A percentile compares a stretch with the other conserved stretches of the same genome.
These are phyloP conservation scores for Phialophora chinensis DNA, from an alignment of 2,329 filamentous ascomycete species.

Conservation along the genomic window DNA sequence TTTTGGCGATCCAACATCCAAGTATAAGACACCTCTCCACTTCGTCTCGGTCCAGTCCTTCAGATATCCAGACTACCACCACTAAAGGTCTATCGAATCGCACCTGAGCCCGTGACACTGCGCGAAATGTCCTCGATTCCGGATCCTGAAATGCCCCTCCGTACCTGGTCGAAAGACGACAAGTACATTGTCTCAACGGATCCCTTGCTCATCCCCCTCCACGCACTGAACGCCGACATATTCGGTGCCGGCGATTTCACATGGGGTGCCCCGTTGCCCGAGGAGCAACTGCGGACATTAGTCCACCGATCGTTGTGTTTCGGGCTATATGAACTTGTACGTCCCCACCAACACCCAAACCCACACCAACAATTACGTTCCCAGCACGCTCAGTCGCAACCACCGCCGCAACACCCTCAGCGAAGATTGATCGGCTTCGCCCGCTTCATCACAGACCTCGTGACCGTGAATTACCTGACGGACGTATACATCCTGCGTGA, in stretches of 20 bases:
- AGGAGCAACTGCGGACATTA: slow-evolving; percentile 57
- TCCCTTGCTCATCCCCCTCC: slow-evolving; percentile 59
- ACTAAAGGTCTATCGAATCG: neutral
- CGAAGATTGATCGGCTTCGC: slow-evolving; percentile 57
- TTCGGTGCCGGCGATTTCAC: slow-evolving; percentile 65
- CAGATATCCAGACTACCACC: neutral
- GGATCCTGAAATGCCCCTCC: neutral
- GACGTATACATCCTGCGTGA: slow-evolving; percentile 69
- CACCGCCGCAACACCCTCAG: slow-evolving; percentile 9
- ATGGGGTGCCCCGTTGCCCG: slow-evolving; percentile 63
- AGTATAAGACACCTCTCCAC: neutral
- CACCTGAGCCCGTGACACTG: neutral
- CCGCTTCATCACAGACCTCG: slow-evolving; percentile 70
- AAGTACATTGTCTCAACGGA: slow-evolving; percentile 67
- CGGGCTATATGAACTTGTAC: slow-evolving; percentile 56
- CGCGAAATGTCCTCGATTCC: neutral
- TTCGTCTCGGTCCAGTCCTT: neutral
- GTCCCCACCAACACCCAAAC: neutral
- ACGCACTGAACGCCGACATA: slow-evolving; percentile 60
- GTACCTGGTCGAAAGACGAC: slow-evolving; percentile 41
- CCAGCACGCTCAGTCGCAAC: neutral
- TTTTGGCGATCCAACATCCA: neutral
- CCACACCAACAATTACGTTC: neutral
- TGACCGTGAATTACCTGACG: slow-evolving; percentile 71
- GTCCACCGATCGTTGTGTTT: slow-evolving; percentile 67